These are phyloP conservation scores for Marasmius tenuissimus DNA, from an alignment of 1,284 basidiomycete genomes.

Conservation along the genomic window DNA sequence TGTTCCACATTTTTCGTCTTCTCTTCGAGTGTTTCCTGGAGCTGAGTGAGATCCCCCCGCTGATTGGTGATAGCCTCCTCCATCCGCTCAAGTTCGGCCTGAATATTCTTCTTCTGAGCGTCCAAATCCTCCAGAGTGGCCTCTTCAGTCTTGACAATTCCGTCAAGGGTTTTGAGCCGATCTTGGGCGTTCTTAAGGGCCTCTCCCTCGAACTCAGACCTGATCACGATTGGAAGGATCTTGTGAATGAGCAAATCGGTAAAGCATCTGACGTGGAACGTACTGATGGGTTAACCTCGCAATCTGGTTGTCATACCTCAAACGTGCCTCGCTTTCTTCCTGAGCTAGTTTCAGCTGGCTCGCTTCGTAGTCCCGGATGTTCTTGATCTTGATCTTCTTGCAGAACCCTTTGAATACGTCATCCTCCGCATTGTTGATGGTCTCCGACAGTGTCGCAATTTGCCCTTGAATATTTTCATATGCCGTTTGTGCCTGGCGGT, in stretches of 20 bases:
- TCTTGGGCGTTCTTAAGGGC: slow-evolving; percentile 66
- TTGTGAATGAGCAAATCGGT: not conserved
- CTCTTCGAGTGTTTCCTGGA: slow-evolving; percentile 69
- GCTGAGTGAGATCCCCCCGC: slow-evolving; percentile 57
- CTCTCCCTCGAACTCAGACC: slow-evolving; percentile 78
- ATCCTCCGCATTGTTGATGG: slow-evolving; percentile 81
- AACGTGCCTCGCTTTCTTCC: slow-evolving; percentile 82
- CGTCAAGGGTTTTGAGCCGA: slow-evolving; percentile 59
- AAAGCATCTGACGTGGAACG: slow-evolving; percentile 25
- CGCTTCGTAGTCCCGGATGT: slow-evolving; percentile 95
- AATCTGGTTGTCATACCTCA: slow-evolving; percentile 87
- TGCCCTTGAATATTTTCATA: slow-evolving; percentile 55
- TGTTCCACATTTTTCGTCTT: slow-evolving; percentile 74
- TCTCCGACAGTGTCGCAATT: slow-evolving; percentile 56
- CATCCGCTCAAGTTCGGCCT: slow-evolving; percentile 65
- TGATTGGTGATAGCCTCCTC: slow-evolving; percentile 61
- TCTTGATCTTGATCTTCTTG: slow-evolving; percentile 72
- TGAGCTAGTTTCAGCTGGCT: slow-evolving; percentile 87
- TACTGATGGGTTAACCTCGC: slow-evolving; percentile 88
- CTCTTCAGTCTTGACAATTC: slow-evolving; percentile 56
- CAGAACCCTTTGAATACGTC: slow-evolving; percentile 83
- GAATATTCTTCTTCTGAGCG: slow-evolving; percentile 55
- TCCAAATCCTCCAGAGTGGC: slow-evolving; percentile 58
- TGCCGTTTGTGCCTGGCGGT: slow-evolving; percentile 48
- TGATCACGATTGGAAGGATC: slow-evolving; percentile 29